These are phyloP conservation scores for Tetrahymena elliotti DNA, from an alignment of 73 alveolate species.

Conservation along the genomic window DNA sequence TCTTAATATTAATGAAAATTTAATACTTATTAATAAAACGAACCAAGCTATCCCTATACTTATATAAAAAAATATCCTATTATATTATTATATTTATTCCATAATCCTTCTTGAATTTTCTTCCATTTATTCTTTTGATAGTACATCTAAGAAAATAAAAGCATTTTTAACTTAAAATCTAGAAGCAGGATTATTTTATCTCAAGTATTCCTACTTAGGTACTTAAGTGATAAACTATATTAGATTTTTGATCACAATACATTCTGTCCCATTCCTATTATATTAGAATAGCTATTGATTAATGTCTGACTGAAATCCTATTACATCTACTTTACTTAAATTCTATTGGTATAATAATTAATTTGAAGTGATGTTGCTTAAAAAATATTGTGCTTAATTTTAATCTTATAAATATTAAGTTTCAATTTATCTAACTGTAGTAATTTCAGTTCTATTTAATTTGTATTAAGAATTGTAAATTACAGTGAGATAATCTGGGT, in stretches of 20 bases:
- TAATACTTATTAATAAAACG: not conserved
- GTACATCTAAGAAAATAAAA: not conserved
- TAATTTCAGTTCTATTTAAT: not conserved
- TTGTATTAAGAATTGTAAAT: not conserved
- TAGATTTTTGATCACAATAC: not conserved
- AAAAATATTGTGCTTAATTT: not conserved
- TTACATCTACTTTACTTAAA: not conserved
- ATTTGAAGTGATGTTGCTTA: not conserved
- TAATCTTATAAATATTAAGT: not conserved
- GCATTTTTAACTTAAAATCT: not conserved
- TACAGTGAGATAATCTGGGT: not conserved
- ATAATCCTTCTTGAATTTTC: not conserved
- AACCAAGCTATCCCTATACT: not conserved
- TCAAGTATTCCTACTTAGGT: not conserved
- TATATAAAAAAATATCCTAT: too few species aligned
- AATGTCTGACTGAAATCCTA: not conserved
- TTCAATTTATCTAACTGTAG: not conserved
- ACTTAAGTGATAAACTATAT: too few species aligned
- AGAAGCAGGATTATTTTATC: not conserved
- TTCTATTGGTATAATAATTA: not conserved
- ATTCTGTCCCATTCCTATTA: not conserved
- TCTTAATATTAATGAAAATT: not conserved
- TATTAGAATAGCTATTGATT: not conserved
- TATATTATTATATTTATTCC: too few species aligned
- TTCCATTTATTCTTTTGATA: not conserved